Base-by-base conservation (phyloP, 2,329 filamentous ascomycete genomes). In the Coleophoma crateriformis region DNA sequence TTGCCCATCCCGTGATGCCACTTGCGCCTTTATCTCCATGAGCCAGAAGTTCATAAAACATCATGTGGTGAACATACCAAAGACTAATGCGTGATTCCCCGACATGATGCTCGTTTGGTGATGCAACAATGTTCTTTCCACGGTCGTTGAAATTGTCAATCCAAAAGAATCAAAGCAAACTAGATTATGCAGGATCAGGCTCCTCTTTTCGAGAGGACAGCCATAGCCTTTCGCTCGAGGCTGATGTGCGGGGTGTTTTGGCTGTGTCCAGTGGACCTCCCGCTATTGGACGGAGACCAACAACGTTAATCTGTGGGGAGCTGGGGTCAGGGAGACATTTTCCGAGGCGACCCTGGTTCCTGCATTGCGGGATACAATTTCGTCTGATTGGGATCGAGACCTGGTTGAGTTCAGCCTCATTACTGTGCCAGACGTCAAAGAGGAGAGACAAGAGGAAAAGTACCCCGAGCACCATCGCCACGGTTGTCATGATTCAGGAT, bases 1-100 rank as follows among this genome's bases (percentile, higher is more conserved):
- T 53, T 19, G 62, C 61, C 65, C 65, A 68, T 17, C 65, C 64
- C 2, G 60, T 62, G 49, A 67, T 65, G 5, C 64, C 64, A 50
- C 56, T 61, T 19, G 64, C 62, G 6, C 64, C 54, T 54, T n/a
- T 22, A 33, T 2, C 37, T 27, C 27, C 6, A 27, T 27, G 27
- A 27, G 27, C 27, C 27, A 27, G 27, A 27, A 10, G 6, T 27
- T 15, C n/a, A 39, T n/a, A 14, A 22, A 19, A n/a, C 20, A 32
- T 14, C 7, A 7, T 7, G n/a, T 14, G 15, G 19, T 2, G 14
- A 27, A n/a, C 35, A 15, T 46, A 56, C 54, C 64, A 50, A 65
- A 64, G n/a, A 65, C 52, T 13, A 65, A 52, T 2, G 63, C 63
- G 35, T 56, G 52, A 45, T 54, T 56, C 14, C 42, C 49, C 33